phyloP scores from a whole-genome alignment of 1,284 basidiomycete genomes.

The Ceratobasidium sp. region DNA sequence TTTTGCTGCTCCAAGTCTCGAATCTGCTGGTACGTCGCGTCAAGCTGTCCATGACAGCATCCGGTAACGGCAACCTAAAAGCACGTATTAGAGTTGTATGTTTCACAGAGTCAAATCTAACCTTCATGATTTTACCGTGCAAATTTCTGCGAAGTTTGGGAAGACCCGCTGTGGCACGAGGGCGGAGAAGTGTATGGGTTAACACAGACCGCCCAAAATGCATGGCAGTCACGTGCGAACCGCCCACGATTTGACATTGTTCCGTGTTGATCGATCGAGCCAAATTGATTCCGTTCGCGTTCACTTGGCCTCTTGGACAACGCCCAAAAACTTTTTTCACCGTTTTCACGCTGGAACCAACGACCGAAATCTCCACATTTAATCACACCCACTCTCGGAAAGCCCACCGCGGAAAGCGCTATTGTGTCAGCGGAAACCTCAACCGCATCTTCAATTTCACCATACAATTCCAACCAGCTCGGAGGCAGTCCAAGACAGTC shows the following conservation, averaged over 20 bases:
- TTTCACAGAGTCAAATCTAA: not conserved
- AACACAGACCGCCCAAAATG: no score
- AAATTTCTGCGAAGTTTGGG: not conserved
- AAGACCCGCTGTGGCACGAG: not conserved
- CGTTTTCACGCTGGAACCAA: not conserved
- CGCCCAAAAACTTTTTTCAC: not conserved
- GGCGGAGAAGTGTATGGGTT: not conserved
- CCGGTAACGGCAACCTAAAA: conserved; percentile 89
- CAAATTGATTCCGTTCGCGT: not conserved
- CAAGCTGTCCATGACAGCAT: conserved; percentile 92
- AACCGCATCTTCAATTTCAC: not conserved
- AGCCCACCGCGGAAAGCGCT: not conserved
- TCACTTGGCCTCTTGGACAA: not conserved
- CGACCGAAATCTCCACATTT: not conserved
- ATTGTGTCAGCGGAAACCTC: not conserved
- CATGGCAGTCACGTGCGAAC: conserved; percentile 15
- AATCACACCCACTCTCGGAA: not conserved
- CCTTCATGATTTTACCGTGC: conserved; percentile 7
- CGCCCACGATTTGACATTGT: not conserved
- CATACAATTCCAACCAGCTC: not conserved
- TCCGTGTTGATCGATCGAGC: conserved; percentile 13
- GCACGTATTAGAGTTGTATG: not conserved
- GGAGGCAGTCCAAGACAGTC: not conserved
- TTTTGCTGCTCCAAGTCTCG: conserved; percentile 68
- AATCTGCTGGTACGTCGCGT: conserved; percentile 87